Evolutionary conservation across 768 basidiomycete genomes (phyloP).

Genomic region (Vararia minispora): DNA sequence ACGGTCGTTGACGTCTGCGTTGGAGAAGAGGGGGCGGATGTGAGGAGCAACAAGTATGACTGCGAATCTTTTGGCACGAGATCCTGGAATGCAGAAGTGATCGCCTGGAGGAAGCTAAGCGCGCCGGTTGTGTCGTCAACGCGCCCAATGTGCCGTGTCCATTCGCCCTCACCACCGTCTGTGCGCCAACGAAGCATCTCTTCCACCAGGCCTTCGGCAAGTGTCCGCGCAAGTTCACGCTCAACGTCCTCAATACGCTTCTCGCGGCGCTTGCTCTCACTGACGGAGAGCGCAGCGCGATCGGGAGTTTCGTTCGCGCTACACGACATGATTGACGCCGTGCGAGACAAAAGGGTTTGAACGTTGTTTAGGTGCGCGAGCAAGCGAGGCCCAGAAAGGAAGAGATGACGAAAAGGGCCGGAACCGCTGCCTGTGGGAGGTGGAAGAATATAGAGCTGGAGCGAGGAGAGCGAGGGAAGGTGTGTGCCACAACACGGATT

Average conservation of each 20-base stretch:
- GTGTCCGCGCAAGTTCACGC: conserved; percentile 41
- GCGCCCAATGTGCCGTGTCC: conserved; percentile 43
- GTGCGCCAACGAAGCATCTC: conserved; percentile 22
- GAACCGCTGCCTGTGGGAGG: conserved; percentile 49
- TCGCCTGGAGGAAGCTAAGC: conserved; percentile 47
- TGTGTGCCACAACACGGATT: conserved; percentile 87
- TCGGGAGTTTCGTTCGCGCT: conserved; percentile 56
- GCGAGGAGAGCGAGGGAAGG: conserved; percentile 61
- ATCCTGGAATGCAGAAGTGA: conserved; percentile 36
- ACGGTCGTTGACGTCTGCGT: conserved; percentile 36
- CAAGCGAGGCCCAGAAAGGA: conserved; percentile 73
- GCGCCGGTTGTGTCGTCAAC: conserved; percentile 49
- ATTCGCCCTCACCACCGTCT: conserved; percentile 19
- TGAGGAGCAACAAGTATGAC: conserved; percentile 39
- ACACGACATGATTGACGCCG: conserved; percentile 56
- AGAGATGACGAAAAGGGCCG: conserved; percentile 65
- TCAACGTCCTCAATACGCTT: conserved; percentile 65
- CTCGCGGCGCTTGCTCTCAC: conserved; percentile 53
- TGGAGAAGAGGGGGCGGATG: conserved; percentile 54
- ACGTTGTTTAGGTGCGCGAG: conserved; percentile 48
- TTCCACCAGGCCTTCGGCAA: conserved; percentile 31
- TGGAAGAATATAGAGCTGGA: conserved; percentile 62
- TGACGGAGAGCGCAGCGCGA: conserved; percentile 54
- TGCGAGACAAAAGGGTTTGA: conserved; percentile 41
- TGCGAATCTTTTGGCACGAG: conserved; percentile 13